These are phyloP conservation scores for Yamadazyma ubonensis DNA, from an alignment of 805 yeast species.

Conservation along the genomic window DNA sequence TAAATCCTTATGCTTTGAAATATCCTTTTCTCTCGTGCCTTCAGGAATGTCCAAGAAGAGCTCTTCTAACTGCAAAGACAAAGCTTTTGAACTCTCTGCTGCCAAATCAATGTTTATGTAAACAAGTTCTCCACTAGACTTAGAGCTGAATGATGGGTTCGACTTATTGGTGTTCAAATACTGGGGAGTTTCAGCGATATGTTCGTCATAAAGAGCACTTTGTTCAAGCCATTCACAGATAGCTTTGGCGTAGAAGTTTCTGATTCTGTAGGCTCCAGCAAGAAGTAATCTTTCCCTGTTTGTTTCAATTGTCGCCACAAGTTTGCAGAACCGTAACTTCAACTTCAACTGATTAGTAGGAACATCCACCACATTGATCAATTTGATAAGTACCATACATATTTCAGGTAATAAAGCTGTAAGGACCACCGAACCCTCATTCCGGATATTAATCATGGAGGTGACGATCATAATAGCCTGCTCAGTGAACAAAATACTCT, in stretches of 20 bases:
- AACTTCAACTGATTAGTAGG: constrained; percentile 32
- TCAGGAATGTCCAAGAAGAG: constrained; percentile 60
- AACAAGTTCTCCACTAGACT: constrained; percentile 13
- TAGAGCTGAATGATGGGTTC: not conserved
- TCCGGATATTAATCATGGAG: constrained; percentile 31
- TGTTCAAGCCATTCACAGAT: constrained; percentile 55
- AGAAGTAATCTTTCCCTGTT: constrained; percentile 34
- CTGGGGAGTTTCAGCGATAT: not conserved
- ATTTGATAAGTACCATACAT: constrained; percentile 26
- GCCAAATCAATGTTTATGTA: constrained; percentile 53
- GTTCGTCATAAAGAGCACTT: constrained; percentile 42
- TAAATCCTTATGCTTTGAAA: constrained; percentile 54
- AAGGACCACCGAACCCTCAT: constrained; percentile 36
- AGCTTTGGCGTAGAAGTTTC: constrained; percentile 48
- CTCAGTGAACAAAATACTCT: constrained; percentile 43
- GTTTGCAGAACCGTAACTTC: constrained; percentile 44
- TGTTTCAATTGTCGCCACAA: constrained; percentile 33
- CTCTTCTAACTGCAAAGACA: constrained; percentile 55
- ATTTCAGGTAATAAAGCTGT: constrained; percentile 32
- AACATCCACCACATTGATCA: constrained; percentile 28
- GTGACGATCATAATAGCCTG: constrained; percentile 50
- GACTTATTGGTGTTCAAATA: not conserved
- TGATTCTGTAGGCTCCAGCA: constrained; percentile 45
- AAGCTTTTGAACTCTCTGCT: constrained; percentile 58
- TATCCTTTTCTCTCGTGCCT: constrained; percentile 52